phyloP scores from a whole-genome alignment of 1,139 yeast species.

The Saccharomyces hybrid region DNA sequence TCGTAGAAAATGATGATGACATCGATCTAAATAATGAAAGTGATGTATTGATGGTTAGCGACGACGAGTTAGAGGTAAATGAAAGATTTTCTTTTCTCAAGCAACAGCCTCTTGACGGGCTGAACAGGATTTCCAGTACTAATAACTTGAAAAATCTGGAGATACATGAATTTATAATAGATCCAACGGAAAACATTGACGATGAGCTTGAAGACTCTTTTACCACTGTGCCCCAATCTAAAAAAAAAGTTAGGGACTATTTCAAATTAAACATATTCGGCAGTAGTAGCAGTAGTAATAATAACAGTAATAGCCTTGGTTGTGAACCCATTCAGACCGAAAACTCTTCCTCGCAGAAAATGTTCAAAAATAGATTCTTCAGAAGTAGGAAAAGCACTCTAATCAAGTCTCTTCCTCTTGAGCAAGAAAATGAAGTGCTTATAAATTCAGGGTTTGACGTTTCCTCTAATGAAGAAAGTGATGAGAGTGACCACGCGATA shows the following conservation, averaged over 20 bases:
- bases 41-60: background rate
- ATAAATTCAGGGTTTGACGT: background rate
- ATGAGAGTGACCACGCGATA: background rate
- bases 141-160: background rate
- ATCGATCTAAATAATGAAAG: background rate
- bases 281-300: conserved; percentile 4
- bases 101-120: background rate
- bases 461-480: background rate
- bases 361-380: background rate
- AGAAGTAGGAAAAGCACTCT: background rate
- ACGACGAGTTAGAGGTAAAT: background rate
- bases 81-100: background rate
- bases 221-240: conserved; percentile 1
- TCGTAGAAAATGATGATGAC: conserved; percentile 1
- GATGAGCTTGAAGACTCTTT: background rate
- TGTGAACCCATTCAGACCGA: background rate
- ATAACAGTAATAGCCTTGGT: background rate
- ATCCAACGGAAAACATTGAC: background rate
- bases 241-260: conserved; percentile 16
- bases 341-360: background rate
- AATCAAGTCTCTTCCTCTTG: background rate
- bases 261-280: conserved; percentile 17
- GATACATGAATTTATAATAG: background rate
- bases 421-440: background rate
- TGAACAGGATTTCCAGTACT: background rate